Percentiles rank a stretch among this genome's conserved stretches.
Evolutionary conservation across 2,329 filamentous ascomycete species (phyloP).

Genomic region (Didymella exigua): DNA sequence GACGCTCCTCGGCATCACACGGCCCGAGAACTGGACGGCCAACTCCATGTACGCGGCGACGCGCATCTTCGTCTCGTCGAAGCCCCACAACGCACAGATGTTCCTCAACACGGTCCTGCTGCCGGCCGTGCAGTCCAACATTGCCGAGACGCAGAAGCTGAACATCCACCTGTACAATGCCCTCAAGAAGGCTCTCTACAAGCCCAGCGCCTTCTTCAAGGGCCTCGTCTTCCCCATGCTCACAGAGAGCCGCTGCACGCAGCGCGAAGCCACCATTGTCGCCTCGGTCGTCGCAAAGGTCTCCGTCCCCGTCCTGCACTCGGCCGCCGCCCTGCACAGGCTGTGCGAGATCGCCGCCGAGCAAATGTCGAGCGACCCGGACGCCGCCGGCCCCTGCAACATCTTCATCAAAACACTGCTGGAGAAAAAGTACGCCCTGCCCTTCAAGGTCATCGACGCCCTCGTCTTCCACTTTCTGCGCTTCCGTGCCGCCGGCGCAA

Average conservation of each 20-base stretch:
- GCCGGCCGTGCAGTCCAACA: constrained; percentile 90
- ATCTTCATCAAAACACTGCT: constrained; percentile 92
- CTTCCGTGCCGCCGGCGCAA: constrained; percentile 74
- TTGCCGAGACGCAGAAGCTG: constrained; percentile 90
- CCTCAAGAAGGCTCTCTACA: constrained; percentile 90
- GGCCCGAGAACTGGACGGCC: constrained; percentile 76
- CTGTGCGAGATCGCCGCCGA: constrained; percentile 94
- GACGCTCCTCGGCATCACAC: constrained; percentile 82
- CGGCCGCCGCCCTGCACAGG: constrained; percentile 86
- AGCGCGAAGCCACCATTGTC: constrained; percentile 91
- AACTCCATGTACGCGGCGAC: constrained; percentile 89
- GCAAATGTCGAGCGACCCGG: constrained; percentile 80
- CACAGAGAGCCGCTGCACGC: constrained; percentile 81
- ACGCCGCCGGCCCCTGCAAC: constrained; percentile 90
- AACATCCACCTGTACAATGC: constrained; percentile 95
- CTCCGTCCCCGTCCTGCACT: constrained; percentile 88
- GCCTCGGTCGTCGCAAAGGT: constrained; percentile 83
- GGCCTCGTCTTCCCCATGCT: constrained; percentile 92
- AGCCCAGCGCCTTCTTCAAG: constrained; percentile 96
- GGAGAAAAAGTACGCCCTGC: constrained; percentile 96
- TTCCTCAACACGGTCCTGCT: constrained; percentile 89
- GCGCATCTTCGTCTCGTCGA: constrained; percentile 86
- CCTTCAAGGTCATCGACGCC: constrained; percentile 91
- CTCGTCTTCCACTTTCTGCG: constrained; percentile 96
- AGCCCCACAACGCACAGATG: constrained; percentile 77